Evolutionary conservation across 2,329 filamentous ascomycete genomes (phyloP).

Genomic region (Colletotrichum eleusines): DNA sequence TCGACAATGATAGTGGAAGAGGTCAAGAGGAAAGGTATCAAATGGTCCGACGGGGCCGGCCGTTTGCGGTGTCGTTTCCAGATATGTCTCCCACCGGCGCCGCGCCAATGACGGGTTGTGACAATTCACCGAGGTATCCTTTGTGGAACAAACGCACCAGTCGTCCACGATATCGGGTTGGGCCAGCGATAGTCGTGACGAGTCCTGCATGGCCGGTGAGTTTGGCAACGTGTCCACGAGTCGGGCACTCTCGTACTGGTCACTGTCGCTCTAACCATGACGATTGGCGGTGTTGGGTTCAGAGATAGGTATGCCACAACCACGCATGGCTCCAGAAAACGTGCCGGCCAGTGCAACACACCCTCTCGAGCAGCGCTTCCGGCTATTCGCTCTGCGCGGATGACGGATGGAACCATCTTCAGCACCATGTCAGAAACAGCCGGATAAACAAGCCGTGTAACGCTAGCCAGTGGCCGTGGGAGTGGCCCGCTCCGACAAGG

Average conservation of each 20-base stretch:
- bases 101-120: slow-evolving; percentile 13
- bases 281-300: slow-evolving; percentile 19
- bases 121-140: neutral
- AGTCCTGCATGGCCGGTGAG: slow-evolving; percentile 31
- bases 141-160: slow-evolving; percentile 26
- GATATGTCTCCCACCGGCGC: neutral
- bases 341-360: slow-evolving; percentile 19
- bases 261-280: slow-evolving; percentile 12
- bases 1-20: slow-evolving; percentile 20
- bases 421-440: neutral
- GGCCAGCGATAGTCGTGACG: neutral
- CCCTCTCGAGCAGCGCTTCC: neutral
- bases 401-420: slow-evolving; percentile 25
- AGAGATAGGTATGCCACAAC: slow-evolving; percentile 13
- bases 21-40: slow-evolving; percentile 13
- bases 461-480: slow-evolving; percentile 28
- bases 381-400: slow-evolving; percentile 14
- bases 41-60: neutral
- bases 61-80: slow-evolving; percentile 20
- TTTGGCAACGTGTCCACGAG: slow-evolving; percentile 17
- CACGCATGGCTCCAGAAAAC: slow-evolving; percentile 18
- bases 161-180: slow-evolving; percentile 12
- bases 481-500: slow-evolving; percentile 31
- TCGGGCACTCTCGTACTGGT: slow-evolving; percentile 16
- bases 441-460: slow-evolving; percentile 11